Base-by-base conservation (phyloP, 225 moss, liverwort and hornwort genomes). In the Polytrichum commune region DNA sequence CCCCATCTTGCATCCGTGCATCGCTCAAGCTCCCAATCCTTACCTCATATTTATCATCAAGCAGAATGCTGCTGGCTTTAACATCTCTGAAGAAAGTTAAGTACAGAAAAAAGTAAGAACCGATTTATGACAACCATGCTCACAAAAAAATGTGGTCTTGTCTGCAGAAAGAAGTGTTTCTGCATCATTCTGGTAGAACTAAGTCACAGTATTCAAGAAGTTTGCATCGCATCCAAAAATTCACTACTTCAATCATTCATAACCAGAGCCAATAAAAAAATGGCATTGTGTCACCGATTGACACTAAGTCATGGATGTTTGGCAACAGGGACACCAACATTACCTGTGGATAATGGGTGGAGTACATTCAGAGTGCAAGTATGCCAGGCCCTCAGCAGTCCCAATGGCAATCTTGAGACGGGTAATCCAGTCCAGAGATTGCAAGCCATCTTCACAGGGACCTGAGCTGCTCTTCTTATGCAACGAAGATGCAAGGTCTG, bases 341-440 rank as follows among this genome's bases (percentile, higher is more conserved):
- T 32, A 93, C 96, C 96, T 92, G 85, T 97, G 96, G 58, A 97
- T 89, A 72, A 94, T 87, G 63, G 96, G 83, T 66, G 96, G 93
- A 76, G 83, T 77, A 63, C 92, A 92, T 27, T 97, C 96, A 19
- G 92, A 85, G 73, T 97, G 96, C 80, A 97, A 74, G 75, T 92
- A 87, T 19, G 87, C 86, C n/a, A 97, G 79, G 30, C 77, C 93
- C 67, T 97, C 96, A 5, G 96, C 96, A 63, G 84, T 88, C 25
- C 96, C 93, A 19, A 92, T 90, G 6, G 96, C 96, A 71, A 97
- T 91, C 75, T 97, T 97, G 53, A 97, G 93, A 55, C 96, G 92
- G 23, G 96, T 97, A 68, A 97, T 97, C 96, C 96, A 97, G 65
- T 97, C 96, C 23, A 94, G 77, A 65, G 93, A 93, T 85, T 91